These are phyloP conservation scores for Posidonia oceanica DNA, from an alignment of 116 monocot genomes.

Conservation along the genomic window DNA sequence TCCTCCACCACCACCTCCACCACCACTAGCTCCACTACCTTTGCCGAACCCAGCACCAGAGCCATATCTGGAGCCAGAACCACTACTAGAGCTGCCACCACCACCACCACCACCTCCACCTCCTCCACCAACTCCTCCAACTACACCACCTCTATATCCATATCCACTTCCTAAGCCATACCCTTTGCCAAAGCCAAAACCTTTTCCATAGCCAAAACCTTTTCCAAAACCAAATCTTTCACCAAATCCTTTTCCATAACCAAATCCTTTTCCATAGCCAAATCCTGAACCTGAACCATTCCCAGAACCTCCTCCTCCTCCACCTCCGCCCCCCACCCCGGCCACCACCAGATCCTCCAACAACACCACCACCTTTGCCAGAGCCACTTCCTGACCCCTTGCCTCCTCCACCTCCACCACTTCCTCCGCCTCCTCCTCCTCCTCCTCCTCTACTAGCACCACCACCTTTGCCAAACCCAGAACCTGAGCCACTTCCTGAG, in stretches of 20 bases:
- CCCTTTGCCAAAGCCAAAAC: not conserved
- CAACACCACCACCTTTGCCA: not conserved
- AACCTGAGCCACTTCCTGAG: no score
- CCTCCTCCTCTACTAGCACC: not conserved
- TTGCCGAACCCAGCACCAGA: not conserved
- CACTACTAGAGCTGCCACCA: no score
- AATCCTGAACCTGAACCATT: no score
- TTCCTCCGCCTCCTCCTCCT: not conserved
- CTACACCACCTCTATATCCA: no score
- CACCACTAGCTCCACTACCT: slow-evolving; percentile 28
- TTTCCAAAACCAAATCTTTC: no score
- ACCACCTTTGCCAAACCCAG: not conserved
- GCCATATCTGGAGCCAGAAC: not conserved
- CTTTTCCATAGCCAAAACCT: not conserved
- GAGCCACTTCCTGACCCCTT: not conserved
- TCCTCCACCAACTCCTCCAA: no score
- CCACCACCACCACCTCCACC: no score
- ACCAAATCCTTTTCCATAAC: no score
- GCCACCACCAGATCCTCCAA: no score
- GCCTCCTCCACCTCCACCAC: not conserved
- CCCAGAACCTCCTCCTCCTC: no score
- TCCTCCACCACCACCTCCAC: slow-evolving; percentile 31
- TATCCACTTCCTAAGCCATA: not conserved
- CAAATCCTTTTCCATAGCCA: no score
- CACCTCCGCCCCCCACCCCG: no score